Percentiles rank a stretch among this genome's conserved stretches.
These are phyloP conservation scores for Solanum aculeatissimum DNA, from an alignment of 305 asterid species.

Conservation along the genomic window DNA sequence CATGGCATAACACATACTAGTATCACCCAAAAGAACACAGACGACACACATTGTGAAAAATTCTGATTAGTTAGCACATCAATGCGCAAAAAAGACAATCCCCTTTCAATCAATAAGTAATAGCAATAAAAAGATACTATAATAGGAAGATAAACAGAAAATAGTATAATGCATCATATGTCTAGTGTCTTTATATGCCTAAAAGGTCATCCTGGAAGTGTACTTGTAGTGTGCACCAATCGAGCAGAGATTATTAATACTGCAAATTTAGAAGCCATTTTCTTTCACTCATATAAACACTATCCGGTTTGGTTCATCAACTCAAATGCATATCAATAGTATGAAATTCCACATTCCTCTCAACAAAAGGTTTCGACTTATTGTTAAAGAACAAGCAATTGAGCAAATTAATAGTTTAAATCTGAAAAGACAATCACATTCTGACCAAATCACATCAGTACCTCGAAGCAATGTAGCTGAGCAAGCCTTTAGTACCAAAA, in stretches of 20 bases:
- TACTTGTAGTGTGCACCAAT: background rate
- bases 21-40: background rate
- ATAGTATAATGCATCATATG: background rate
- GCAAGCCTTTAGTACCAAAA: constrained; percentile 19
- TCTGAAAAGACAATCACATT: background rate
- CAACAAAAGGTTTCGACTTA: background rate
- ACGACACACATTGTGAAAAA: background rate
- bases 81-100: background rate
- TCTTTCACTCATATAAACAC: background rate
- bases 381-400: background rate
- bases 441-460: background rate
- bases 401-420: background rate
- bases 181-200: background rate
- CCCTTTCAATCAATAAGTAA: background rate
- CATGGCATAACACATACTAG: background rate
- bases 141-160: background rate
- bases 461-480: constrained; percentile 26
- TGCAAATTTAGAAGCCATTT: background rate
- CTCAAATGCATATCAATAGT: background rate
- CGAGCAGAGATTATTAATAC: background rate
- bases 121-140: background rate
- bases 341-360: background rate
- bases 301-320: background rate
- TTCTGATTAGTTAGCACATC: background rate
- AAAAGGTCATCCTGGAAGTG: background rate